Evolutionary conservation across 2,329 filamentous ascomycete genomes (phyloP).

Genomic region (Pseudogymnoascus sp.): DNA sequence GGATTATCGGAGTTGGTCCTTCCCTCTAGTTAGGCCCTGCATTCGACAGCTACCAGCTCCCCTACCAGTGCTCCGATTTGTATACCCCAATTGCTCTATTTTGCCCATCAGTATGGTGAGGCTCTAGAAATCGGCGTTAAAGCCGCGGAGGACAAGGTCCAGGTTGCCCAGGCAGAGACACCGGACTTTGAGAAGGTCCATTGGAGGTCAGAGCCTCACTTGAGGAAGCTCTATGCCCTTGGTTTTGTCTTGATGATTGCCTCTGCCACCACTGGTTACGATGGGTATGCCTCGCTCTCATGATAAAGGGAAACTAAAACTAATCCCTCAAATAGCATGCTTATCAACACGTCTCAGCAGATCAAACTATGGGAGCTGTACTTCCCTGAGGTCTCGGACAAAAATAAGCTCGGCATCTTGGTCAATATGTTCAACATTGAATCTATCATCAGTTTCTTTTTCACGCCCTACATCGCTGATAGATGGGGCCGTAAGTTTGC

Average conservation of each 20-base stretch:
- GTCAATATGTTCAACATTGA: constrained; percentile 36
- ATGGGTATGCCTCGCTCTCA: constrained; percentile 33
- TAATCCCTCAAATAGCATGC: constrained; percentile 29
- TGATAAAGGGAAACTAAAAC: not conserved
- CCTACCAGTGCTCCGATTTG: not conserved
- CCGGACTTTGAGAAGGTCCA: constrained; percentile 45
- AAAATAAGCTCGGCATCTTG: constrained; percentile 39
- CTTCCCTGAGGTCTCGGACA: constrained; percentile 36
- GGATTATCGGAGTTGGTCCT: not conserved
- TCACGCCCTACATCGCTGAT: constrained; percentile 37
- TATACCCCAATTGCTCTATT: not conserved
- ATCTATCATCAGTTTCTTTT: constrained; percentile 32
- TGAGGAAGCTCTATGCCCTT: constrained; percentile 47
- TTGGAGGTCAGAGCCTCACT: constrained; percentile 48
- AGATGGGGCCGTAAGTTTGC: constrained; percentile 34
- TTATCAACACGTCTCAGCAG: constrained; percentile 51
- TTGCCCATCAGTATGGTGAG: not conserved
- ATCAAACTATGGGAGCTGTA: constrained; percentile 44
- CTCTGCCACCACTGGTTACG: constrained; percentile 53
- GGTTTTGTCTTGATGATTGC: constrained; percentile 47
- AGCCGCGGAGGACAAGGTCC: constrained; percentile 25
- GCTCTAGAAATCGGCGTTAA: constrained; percentile 7
- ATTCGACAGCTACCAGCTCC: not conserved
- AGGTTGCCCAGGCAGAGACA: constrained; percentile 35
- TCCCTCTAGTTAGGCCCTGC: not conserved